Percentiles rank a stretch among this genome's conserved stretches.
Evolutionary conservation across 2,329 filamentous ascomycete genomes (phyloP).

Genomic region (Neopestalotiopsis sp.): DNA sequence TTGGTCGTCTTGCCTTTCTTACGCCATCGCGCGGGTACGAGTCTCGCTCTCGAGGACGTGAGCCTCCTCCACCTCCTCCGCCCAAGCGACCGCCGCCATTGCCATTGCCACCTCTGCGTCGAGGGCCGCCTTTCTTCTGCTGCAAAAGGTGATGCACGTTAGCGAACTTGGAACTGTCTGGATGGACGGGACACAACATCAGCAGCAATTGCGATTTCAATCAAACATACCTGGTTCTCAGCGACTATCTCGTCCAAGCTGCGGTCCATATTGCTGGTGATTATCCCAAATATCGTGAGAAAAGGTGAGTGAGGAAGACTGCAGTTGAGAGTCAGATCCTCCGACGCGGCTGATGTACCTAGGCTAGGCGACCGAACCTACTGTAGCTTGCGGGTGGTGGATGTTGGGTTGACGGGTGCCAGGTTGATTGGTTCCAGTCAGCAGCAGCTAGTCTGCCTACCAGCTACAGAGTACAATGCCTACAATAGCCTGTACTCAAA

Average conservation of each 20-base stretch:
- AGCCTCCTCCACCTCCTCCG: constrained; percentile 20
- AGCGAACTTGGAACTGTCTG: constrained; percentile 4
- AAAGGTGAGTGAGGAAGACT: not conserved
- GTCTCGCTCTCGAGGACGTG: constrained; percentile 44
- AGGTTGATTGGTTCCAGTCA: not conserved
- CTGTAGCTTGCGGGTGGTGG: not conserved
- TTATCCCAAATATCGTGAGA: not conserved
- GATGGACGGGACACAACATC: not conserved
- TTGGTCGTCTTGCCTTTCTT: constrained; percentile 73
- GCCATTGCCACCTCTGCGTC: constrained; percentile 31
- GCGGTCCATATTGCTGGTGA: constrained; percentile 34
- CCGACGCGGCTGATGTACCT: constrained; percentile 10
- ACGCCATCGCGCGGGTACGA: constrained; percentile 79
- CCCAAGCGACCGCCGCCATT: constrained; percentile 27
- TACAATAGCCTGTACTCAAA: no score
- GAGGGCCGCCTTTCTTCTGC: constrained; percentile 33
- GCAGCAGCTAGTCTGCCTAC: no score
- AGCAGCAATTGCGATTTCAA: not conserved
- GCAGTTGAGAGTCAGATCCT: not conserved
- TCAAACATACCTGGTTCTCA: constrained; percentile 37
- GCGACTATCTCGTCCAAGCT: constrained; percentile 42
- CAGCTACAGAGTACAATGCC: no score
- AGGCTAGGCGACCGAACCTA: not conserved
- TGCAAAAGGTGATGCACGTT: constrained; percentile 19
- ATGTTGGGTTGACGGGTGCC: not conserved